A percentile compares a stretch with the other conserved stretches of the same genome.
These are phyloP conservation scores for Mycena latifolia DNA, from an alignment of 768 basidiomycete genomes.

Conservation along the genomic window DNA sequence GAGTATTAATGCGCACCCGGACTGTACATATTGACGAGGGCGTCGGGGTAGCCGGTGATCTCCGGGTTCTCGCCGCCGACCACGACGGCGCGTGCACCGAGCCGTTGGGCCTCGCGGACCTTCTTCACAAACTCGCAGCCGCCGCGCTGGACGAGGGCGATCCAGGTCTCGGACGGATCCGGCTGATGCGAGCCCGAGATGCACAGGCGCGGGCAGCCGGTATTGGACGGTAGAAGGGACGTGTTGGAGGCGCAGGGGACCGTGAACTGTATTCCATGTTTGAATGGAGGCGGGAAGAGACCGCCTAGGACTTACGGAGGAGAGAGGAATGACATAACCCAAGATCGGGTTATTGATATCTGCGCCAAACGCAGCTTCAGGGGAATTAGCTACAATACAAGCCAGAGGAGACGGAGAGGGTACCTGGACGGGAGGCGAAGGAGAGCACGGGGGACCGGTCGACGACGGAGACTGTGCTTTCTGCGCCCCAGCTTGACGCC, in stretches of 20 bases:
- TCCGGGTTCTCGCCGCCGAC: conserved; percentile 87
- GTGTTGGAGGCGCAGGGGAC: conserved; percentile 55
- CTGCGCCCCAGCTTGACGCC: conserved; percentile 68
- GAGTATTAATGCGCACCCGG: conserved; percentile 65
- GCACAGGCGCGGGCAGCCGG: conserved; percentile 81
- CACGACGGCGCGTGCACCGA: conserved; percentile 91
- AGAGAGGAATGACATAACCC: conserved; percentile 79
- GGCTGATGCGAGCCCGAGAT: conserved; percentile 66
- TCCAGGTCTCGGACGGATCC: conserved; percentile 79
- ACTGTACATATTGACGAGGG: conserved; percentile 92
- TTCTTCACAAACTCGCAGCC: conserved; percentile 93
- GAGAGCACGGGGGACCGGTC: conserved; percentile 79
- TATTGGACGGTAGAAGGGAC: conserved; percentile 50
- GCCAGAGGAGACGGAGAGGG: neutral
- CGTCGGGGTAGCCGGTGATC: conserved; percentile 75
- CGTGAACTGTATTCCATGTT: conserved; percentile 53
- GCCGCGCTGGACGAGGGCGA: conserved; percentile 86
- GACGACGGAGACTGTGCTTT: conserved; percentile 80
- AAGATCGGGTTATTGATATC: conserved; percentile 76
- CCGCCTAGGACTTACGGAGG: conserved; percentile 54
- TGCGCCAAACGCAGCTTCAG: conserved; percentile 79
- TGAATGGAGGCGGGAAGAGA: neutral
- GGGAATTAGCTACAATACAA: conserved; percentile 17
- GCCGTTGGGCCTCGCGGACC: conserved; percentile 75
- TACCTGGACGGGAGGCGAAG: conserved; percentile 76